Evolutionary conservation across 2,329 filamentous ascomycete genomes (phyloP).

Genomic region (Ploettnerulaceae sp.): DNA sequence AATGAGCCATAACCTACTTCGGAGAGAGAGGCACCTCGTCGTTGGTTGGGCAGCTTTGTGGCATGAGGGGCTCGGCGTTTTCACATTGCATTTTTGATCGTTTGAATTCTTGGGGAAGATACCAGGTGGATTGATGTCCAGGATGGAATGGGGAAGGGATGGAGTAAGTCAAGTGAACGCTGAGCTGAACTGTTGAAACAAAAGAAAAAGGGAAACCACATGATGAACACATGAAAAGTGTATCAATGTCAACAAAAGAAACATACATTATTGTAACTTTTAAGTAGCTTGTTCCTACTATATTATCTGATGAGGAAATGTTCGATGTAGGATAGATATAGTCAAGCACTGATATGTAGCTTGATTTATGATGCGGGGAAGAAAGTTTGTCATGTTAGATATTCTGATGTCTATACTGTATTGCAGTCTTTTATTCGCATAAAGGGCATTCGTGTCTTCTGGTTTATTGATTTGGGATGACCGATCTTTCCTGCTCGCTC

Average conservation of each 20-base stretch:
- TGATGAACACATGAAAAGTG: too few relatives aligned
- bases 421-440: background rate
- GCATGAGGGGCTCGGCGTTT: too few relatives aligned
- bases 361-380: slow-evolving; percentile 10
- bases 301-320: too few relatives aligned
- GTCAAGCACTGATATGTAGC: too few relatives aligned
- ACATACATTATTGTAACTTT: too few relatives aligned
- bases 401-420: slow-evolving; percentile 11
- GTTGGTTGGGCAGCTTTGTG: background rate
- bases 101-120: background rate
- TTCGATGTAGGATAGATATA: too few relatives aligned
- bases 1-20: background rate
- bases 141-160: too few relatives aligned
- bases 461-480: background rate
- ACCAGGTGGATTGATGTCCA: background rate
- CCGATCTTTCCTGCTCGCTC: slow-evolving; percentile 2
- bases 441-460: background rate
- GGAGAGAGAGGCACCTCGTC: background rate
- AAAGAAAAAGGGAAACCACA: background rate
- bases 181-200: background rate
- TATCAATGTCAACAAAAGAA: too few relatives aligned
- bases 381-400: slow-evolving; percentile 11
- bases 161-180: background rate
- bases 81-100: background rate
- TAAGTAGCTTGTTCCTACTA: too few relatives aligned